Percentiles rank a stretch among this genome's conserved stretches.
phyloP scores from a whole-genome alignment of 2,329 filamentous ascomycete genomes.

The Colletotrichum cuscutae region DNA sequence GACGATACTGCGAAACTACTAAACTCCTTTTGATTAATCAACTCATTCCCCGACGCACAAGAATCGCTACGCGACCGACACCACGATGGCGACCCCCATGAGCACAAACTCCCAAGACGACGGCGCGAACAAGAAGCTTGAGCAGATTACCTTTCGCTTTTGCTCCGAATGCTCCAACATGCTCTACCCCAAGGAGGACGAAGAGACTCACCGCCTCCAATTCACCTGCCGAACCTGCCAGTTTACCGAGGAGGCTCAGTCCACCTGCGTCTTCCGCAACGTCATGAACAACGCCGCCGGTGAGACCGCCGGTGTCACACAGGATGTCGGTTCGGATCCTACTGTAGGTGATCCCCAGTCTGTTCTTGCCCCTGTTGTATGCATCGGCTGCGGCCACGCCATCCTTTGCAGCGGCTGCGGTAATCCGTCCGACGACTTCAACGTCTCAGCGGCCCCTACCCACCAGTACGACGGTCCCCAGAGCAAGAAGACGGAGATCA shows the following conservation, averaged over 20 bases:
- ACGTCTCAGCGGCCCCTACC: slow-evolving; percentile 5
- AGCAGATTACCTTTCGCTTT: slow-evolving; percentile 96
- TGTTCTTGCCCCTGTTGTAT: slow-evolving; percentile 47
- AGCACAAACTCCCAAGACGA: slow-evolving; percentile 57
- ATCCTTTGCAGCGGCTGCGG: slow-evolving; percentile 55
- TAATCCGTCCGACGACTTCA: slow-evolving; percentile 36
- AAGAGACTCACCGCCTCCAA: slow-evolving; percentile 83
- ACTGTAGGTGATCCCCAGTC: slow-evolving; percentile 82
- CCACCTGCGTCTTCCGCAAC: slow-evolving; percentile 95
- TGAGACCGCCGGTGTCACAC: slow-evolving; percentile 96
- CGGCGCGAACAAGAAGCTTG: slow-evolving; percentile 62
- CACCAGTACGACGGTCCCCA: slow-evolving; percentile 1
- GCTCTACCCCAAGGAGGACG: slow-evolving; percentile 96
- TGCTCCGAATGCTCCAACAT: slow-evolving; percentile 99
- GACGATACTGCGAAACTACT: neutral
- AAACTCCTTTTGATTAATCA: neutral
- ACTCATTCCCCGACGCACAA: neutral
- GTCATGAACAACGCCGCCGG: slow-evolving; percentile 90
- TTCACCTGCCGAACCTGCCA: slow-evolving; percentile 97
- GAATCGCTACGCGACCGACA: neutral
- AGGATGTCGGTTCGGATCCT: slow-evolving; percentile 96
- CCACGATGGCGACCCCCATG: slow-evolving; percentile 67
- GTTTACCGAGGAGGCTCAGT: slow-evolving; percentile 86
- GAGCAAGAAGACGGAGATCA: slow-evolving; percentile 21
- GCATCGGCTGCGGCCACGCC: slow-evolving; percentile 57